Evolutionary conservation across 768 basidiomycete genomes (phyloP).

Genomic region (Auricularia sp.): DNA sequence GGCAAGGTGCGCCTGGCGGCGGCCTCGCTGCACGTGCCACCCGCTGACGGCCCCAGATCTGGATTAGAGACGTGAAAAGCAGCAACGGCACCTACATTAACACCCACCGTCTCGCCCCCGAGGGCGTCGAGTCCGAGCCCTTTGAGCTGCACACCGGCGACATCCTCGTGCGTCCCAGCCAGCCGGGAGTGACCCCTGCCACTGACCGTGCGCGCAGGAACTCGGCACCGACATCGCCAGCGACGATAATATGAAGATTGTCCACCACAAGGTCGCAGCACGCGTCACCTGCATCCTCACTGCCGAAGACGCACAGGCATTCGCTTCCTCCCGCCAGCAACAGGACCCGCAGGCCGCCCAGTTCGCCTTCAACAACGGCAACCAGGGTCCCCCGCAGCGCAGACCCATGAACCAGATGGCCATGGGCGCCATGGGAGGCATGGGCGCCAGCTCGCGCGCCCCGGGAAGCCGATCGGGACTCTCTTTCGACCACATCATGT

Average conservation of each 20-base stretch:
- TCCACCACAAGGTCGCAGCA: constrained; percentile 97
- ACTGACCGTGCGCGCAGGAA: constrained; percentile 47
- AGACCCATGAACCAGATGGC: constrained; percentile 42
- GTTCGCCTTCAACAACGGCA: neutral
- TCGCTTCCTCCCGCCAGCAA: constrained; percentile 58
- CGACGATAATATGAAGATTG: constrained; percentile 95
- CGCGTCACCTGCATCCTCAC: constrained; percentile 82
- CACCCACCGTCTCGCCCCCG: constrained; percentile 79
- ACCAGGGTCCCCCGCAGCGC: constrained; percentile 24
- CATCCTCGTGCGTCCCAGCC: constrained; percentile 61
- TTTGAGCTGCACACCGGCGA: constrained; percentile 93
- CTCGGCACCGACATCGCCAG: constrained; percentile 99
- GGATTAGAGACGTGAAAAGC: constrained; percentile 95
- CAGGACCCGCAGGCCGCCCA: constrained; percentile 18
- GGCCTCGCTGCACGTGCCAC: neutral
- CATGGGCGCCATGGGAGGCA: constrained; percentile 62
- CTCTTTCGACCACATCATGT: constrained; percentile 86
- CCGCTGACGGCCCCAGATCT: constrained; percentile 50
- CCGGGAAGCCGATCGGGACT: constrained; percentile 73
- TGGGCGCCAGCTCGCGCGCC: constrained; percentile 58
- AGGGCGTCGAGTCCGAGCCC: constrained; percentile 85
- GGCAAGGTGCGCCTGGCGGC: constrained; percentile 53
- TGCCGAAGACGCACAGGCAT: constrained; percentile 68
- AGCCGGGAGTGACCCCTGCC: neutral
- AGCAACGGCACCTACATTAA: constrained; percentile 99